Base-by-base conservation (phyloP, 768 basidiomycete species). In the Termitomyces sp. region DNA sequence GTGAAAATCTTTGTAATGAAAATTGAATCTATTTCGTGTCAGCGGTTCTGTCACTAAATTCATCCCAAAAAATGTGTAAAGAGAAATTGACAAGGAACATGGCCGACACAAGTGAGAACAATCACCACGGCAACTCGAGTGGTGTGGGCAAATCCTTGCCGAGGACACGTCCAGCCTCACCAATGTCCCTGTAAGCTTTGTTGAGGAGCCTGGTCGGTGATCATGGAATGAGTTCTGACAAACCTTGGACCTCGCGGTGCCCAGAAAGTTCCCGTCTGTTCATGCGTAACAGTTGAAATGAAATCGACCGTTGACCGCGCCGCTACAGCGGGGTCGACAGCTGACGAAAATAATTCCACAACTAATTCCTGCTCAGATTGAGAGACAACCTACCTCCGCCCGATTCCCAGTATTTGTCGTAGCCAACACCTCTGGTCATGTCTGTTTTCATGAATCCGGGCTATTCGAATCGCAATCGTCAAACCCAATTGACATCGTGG, bases 391-490 rank as follows among this genome's bases (percentile, higher is more conserved):
- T 52, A 74, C 78, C 78, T 62, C 78, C 79, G 42, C 77, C 78
- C 1, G 71, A 62, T 16, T 79, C 78, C 60, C 73, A 79, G 61
- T 66, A 78, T 56, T 76, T 55, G 57, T 80, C 78, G 58, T 74
- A 76, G 0, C 79, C 78, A 12, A 78, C 78, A 39, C 65, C 65
- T 57, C 74, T 76, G 16, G 79, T 80, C 79, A 76, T 73, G 45
- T 78, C 76, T 1, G 77, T 80, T 58, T 71, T 73, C 71, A 81
- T 72, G 64, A 81, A 82, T 0, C 79, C 78, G 22, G 79, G 79
- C 77, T 80, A 57, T 10, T 16, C n/a, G n/a, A 10, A 39, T 32
- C 3, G 18, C 9, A 10, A 16, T 20, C 6, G 1, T 39, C 10
- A 51, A 16, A 24, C 12, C 2, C 5, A 10, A n/a, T 26, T 10